These are phyloP conservation scores for Aspergillus costaricaensis DNA, from an alignment of 2,329 filamentous ascomycete species.

Conservation along the genomic window DNA sequence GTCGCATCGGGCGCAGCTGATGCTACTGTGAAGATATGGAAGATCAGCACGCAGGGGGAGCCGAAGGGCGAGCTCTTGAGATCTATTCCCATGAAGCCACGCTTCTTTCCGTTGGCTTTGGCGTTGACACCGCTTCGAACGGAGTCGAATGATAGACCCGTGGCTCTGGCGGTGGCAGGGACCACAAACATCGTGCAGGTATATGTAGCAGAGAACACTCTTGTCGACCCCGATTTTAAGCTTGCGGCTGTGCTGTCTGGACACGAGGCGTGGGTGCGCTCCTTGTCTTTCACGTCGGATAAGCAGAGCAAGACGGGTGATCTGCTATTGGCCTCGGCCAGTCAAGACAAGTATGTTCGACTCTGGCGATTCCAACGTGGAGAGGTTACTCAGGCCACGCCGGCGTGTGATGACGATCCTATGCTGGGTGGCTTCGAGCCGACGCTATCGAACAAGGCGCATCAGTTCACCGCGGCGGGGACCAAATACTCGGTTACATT, in stretches of 20 bases:
- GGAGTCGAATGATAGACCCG: conserved; percentile 46
- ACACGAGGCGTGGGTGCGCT: conserved; percentile 93
- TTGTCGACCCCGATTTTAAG: conserved; percentile 57
- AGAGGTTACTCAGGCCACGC: conserved; percentile 60
- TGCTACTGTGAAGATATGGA: conserved; percentile 68
- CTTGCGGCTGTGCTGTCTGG: conserved; percentile 77
- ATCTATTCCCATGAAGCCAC: conserved; percentile 71
- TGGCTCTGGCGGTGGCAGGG: conserved; percentile 80
- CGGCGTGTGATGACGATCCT: conserved; percentile 37
- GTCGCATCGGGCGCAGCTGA: conserved; percentile 66
- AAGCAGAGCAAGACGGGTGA: conserved; percentile 59
- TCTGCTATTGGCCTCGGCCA: conserved; percentile 83
- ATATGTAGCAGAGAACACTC: conserved; percentile 60
- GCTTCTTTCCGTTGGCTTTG: conserved; percentile 78
- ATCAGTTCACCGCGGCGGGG: conserved; percentile 66
- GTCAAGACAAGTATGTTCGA: conserved; percentile 95
- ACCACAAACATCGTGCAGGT: conserved; percentile 82
- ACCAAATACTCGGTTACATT: conserved; percentile 81
- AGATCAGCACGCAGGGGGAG: conserved; percentile 47
- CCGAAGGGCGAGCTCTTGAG: conserved; percentile 59
- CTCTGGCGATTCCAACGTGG: conserved; percentile 84
- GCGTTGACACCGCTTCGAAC: conserved; percentile 65
- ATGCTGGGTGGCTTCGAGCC: conserved; percentile 55
- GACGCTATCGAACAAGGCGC: conserved; percentile 84
- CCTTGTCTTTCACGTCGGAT: conserved; percentile 74